phyloP scores from a whole-genome alignment of 139 green algal genomes.

The Chlorokybus atmophyticus region DNA sequence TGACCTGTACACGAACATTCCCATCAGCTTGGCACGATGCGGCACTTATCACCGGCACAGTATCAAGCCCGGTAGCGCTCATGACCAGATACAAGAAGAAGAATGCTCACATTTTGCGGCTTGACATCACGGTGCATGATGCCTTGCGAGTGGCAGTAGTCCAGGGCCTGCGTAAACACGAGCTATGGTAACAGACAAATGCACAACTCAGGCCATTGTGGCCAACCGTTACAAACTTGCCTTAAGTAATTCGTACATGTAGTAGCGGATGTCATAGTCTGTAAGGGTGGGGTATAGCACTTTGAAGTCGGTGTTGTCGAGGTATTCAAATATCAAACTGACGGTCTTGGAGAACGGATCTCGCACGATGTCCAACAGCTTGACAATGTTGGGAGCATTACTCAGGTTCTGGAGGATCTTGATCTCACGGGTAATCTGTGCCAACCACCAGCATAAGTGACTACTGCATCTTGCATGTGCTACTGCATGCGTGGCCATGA shows the following conservation, averaged over 20 bases:
- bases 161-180: constrained; percentile 50
- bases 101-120: constrained; percentile 69
- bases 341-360: constrained; percentile 78
- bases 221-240: too few species aligned
- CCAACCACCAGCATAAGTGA: too few species aligned
- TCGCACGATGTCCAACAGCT: constrained; percentile 79
- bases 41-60: too few species aligned
- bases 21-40: constrained; percentile 1
- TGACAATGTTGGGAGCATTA: constrained; percentile 85
- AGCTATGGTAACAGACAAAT: background rate
- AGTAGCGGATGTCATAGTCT: constrained; percentile 89
- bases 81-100: too few species aligned
- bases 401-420: constrained; percentile 86
- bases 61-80: too few species aligned
- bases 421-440: constrained; percentile 80
- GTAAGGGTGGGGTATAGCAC: constrained; percentile 83
- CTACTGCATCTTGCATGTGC: too few species aligned
- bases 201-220: background rate
- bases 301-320: constrained; percentile 75
- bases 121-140: constrained; percentile 52
- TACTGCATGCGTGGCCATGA: too few species aligned
- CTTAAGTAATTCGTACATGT: constrained; percentile 83
- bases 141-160: constrained; percentile 70
- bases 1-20: too few species aligned
- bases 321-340: constrained; percentile 84